phyloP scores from a whole-genome alignment of 2,329 filamentous ascomycete species.

The Fusarium brevicatenulatum region DNA sequence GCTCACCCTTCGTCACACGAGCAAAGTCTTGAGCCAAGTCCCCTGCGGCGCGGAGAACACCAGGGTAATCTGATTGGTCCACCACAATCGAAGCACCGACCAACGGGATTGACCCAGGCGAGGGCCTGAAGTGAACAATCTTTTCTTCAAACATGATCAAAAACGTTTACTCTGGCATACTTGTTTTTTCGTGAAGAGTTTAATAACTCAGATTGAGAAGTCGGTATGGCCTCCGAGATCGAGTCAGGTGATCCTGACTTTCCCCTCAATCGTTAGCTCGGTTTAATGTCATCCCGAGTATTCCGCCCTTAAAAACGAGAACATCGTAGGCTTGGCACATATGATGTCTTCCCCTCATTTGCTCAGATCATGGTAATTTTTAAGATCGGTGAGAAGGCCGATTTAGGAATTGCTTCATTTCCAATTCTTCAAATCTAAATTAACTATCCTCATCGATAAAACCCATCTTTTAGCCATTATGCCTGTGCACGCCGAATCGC shows the following conservation, averaged over 20 bases:
- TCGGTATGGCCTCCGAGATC: background rate
- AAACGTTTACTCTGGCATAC: no score
- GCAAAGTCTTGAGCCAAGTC: constrained; percentile 27
- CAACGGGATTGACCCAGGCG: background rate
- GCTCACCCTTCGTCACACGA: constrained; percentile 1
- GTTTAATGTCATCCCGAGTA: background rate
- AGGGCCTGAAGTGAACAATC: constrained; percentile 7
- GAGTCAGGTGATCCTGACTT: background rate
- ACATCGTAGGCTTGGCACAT: background rate
- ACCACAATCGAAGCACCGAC: constrained; percentile 20
- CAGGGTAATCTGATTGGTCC: constrained; percentile 17
- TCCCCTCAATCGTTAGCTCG: constrained; percentile 14
- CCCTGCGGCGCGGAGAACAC: constrained; percentile 18
- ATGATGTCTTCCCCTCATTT: background rate
- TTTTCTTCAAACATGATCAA: constrained; percentile 24
- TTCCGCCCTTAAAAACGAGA: background rate
- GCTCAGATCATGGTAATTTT: fast-evolving
- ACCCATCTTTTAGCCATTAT: no score
- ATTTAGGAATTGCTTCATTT: fast-evolving
- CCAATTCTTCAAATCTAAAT: no score
- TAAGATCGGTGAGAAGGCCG: background rate
- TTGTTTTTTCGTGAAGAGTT: background rate
- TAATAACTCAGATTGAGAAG: background rate
- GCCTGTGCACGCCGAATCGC: background rate
- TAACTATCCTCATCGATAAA: no score